A percentile compares a stretch with the other conserved stretches of the same genome.
Evolutionary conservation across 345 rosid genomes (phyloP).

Genomic region (Euclidium syriacum): DNA sequence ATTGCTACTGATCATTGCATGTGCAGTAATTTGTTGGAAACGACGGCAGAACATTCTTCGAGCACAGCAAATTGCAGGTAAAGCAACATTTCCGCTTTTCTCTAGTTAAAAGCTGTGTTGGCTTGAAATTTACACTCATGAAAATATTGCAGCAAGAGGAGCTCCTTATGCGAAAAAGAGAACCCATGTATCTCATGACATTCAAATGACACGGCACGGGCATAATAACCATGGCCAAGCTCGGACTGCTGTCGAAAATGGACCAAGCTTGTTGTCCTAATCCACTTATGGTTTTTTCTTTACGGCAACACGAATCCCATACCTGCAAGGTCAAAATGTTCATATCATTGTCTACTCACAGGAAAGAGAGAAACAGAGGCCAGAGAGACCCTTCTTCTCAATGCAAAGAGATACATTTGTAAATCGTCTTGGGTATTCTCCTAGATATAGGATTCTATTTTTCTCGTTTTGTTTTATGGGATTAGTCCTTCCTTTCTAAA

Average conservation of each 20-base stretch:
- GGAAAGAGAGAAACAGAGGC: constrained; percentile 1
- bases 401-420: constrained; percentile 21
- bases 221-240: constrained; percentile 46
- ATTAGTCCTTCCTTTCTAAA: constrained; percentile 9
- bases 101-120: neutral
- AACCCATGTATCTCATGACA: constrained; percentile 71
- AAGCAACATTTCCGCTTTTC: neutral
- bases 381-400: neutral
- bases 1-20: constrained; percentile 51
- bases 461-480: constrained; percentile 2
- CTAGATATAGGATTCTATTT: constrained; percentile 9
- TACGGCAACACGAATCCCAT: neutral
- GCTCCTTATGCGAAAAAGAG: constrained; percentile 98
- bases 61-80: constrained; percentile 81
- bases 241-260: constrained; percentile 77
- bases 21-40: constrained; percentile 75
- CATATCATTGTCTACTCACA: constrained; percentile 5
- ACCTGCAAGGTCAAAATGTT: constrained; percentile 3
- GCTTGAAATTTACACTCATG: neutral
- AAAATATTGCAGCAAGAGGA: constrained; percentile 61
- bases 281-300: neutral
- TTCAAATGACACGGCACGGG: constrained; percentile 69
- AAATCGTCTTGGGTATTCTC: constrained; percentile 9
- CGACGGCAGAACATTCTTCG: constrained; percentile 89
- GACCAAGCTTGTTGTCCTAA: constrained; percentile 69